Conservation (phyloP, 2,329 filamentous ascomycete species). For the Aspergillus sp. region DNA sequence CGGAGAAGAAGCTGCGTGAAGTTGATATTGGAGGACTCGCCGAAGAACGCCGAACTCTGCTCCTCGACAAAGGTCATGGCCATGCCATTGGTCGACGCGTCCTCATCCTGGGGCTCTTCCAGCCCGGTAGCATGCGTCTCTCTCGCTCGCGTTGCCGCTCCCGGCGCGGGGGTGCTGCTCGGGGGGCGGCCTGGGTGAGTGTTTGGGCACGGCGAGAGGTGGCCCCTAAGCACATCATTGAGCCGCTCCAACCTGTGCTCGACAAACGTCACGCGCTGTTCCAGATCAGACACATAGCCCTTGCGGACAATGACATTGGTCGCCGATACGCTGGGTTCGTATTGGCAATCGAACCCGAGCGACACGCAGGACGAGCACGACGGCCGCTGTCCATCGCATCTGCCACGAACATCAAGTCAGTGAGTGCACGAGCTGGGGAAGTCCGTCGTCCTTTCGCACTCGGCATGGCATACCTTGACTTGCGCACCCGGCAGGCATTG, state of each 20-base stretch:
- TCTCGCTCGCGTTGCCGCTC: neutral
- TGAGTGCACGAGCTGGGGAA: neutral
- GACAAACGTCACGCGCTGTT: neutral
- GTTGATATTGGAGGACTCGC: slow-evolving; percentile 9
- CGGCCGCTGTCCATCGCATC: neutral
- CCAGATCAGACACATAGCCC: neutral
- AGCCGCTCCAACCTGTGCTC: neutral
- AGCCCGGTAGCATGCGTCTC: neutral
- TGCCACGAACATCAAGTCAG: neutral
- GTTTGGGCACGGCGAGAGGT: neutral
- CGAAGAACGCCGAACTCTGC: neutral
- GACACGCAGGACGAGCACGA: neutral
- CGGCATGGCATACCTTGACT: neutral
- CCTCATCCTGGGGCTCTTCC: neutral
- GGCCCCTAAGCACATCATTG: neutral
- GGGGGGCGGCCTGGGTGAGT: neutral
- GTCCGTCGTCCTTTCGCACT: neutral
- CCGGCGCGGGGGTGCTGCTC: neutral
- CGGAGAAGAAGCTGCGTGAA: slow-evolving; percentile 7
- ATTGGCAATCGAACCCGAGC: neutral
- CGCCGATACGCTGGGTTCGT: neutral
- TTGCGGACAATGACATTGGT: neutral
- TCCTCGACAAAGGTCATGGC: neutral
- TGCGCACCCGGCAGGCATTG: neutral
- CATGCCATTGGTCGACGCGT: neutral